phyloP scores from a whole-genome alignment of 176 grass and related monocot species.

The Carex cristatella region DNA sequence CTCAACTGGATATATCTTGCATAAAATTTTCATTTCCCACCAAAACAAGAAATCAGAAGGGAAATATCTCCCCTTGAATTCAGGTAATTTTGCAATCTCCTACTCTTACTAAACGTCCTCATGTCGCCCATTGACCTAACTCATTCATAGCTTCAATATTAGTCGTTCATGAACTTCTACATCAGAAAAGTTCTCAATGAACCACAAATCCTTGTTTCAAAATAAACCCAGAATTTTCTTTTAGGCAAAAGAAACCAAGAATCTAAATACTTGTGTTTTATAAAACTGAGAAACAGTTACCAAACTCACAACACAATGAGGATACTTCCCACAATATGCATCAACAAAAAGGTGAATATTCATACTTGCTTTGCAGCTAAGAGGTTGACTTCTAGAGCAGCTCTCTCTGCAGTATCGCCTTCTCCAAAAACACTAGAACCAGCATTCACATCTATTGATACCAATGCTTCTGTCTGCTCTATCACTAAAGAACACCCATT shows the following conservation, averaged over 20 bases:
- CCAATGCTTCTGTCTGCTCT: conserved; percentile 93
- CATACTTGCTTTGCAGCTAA: conserved; percentile 97
- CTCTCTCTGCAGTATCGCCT: conserved; percentile 74
- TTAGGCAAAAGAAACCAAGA: not conserved
- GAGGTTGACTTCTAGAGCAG: conserved; percentile 82
- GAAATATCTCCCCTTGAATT: not conserved
- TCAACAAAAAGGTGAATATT: conserved; percentile 13
- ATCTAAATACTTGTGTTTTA: not conserved
- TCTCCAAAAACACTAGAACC: conserved; percentile 76
- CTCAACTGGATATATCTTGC: not conserved
- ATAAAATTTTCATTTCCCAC: not conserved
- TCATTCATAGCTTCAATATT: not conserved
- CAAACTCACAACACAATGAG: not conserved
- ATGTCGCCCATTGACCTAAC: not conserved
- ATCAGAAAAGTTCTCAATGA: not conserved
- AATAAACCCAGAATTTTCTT: not conserved
- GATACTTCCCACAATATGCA: not conserved
- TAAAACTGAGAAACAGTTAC: not conserved
- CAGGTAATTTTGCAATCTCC: not conserved
- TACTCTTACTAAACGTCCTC: not conserved
- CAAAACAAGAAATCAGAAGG: not conserved
- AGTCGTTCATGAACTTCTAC: not conserved
- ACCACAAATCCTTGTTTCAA: too few species aligned
- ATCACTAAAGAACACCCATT: conserved; percentile 93
- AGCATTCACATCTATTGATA: conserved; percentile 96